Percentiles rank a stretch among this genome's conserved stretches.
Conservation (phyloP, 192 early-diverging fungal genomes). For the Radiomyces spectabilis region DNA sequence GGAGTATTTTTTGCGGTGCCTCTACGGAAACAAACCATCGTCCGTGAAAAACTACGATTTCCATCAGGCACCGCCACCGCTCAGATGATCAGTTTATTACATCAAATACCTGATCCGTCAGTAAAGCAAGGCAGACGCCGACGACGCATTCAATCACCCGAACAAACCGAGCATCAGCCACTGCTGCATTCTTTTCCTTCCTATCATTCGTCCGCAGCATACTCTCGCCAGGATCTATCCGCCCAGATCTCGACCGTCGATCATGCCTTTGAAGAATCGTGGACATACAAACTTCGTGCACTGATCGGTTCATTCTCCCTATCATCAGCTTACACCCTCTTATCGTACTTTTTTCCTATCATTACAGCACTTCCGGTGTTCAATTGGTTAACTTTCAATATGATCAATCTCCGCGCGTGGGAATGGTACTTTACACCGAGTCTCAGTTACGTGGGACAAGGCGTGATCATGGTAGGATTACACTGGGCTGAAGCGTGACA, state of each 20-base stretch:
- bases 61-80: slow-evolving; percentile 81
- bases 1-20: slow-evolving; percentile 85
- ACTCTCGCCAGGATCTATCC: no score
- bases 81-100: slow-evolving; percentile 70
- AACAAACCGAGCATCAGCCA: not conserved
- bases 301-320: slow-evolving; percentile 46
- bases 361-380: slow-evolving; percentile 50
- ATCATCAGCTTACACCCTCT: slow-evolving; percentile 55
- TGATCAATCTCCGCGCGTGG: slow-evolving; percentile 44
- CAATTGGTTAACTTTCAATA: slow-evolving; percentile 40
- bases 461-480: slow-evolving; percentile 60
- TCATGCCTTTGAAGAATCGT: slow-evolving; percentile 41
- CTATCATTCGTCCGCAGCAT: not conserved
- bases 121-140: not conserved
- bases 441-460: slow-evolving; percentile 69
- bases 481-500: not conserved
- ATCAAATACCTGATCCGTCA: slow-evolving; percentile 46
- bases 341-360: slow-evolving; percentile 53
- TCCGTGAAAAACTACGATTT: slow-evolving; percentile 74
- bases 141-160: not conserved
- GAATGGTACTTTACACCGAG: slow-evolving; percentile 65
- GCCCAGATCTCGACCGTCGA: no score
- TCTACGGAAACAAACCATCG: slow-evolving; percentile 65
- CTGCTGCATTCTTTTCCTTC: slow-evolving; percentile 1
- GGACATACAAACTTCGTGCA: slow-evolving; percentile 49